A percentile compares a stretch with the other conserved stretches of the same genome.
phyloP scores from a whole-genome alignment of 148 eudicot species.

The Nepenthes gracilis region DNA sequence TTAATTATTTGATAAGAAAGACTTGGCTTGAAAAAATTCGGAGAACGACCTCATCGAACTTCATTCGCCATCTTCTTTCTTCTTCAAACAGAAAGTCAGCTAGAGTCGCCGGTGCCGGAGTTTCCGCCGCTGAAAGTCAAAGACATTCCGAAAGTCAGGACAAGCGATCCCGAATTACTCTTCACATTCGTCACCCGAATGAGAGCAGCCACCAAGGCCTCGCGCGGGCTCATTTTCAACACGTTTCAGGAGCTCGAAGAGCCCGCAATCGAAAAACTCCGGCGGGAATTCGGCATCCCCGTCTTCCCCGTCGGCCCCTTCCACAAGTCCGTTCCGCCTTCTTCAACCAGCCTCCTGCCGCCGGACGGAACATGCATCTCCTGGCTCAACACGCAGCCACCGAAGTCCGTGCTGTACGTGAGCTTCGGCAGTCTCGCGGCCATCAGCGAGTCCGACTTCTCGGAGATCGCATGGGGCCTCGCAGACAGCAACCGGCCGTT shows the following conservation, averaged over 20 bases:
- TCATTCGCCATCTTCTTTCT: background rate
- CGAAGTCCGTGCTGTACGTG: conserved; percentile 28
- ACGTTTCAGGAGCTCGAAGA: conserved; percentile 22
- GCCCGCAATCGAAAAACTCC: conserved; percentile 2
- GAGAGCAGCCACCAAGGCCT: conserved; percentile 10
- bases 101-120: conserved; percentile 11
- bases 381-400: conserved; percentile 33
- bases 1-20: no score
- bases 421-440: conserved; percentile 36
- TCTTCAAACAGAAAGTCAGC: conserved; percentile 7
- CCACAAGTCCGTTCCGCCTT: conserved; percentile 9
- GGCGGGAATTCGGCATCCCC: conserved; percentile 9
- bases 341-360: conserved; percentile 8
- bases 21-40: no score
- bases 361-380: conserved; percentile 23
- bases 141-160: conserved; percentile 16
- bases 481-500: conserved; percentile 32
- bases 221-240: conserved; percentile 28
- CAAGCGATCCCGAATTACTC: conserved; percentile 1
- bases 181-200: conserved; percentile 2
- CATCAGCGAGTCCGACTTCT: conserved; percentile 14
- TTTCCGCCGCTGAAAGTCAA: conserved; percentile 21
- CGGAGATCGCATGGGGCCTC: conserved; percentile 29
- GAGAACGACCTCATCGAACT: no score
- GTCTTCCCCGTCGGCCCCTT: conserved; percentile 32